Base-by-base conservation (phyloP, 2,329 filamentous ascomycete species). In the Clonostachys rhizophaga region DNA sequence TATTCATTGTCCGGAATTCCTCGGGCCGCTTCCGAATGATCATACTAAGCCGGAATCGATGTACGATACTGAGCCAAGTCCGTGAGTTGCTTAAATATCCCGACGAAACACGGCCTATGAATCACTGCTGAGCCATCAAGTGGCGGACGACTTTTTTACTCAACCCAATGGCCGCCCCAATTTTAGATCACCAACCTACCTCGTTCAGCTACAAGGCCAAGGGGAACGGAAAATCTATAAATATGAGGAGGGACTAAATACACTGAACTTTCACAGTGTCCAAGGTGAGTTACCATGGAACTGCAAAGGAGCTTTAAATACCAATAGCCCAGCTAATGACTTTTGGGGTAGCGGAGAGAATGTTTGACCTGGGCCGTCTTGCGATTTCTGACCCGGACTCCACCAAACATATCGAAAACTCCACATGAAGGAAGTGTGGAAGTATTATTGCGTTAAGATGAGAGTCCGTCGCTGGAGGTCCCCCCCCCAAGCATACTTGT, bases 61-160 rank as follows among this genome's bases (percentile, higher is more conserved):
- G 44, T 18, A 41, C 44, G 10, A 40, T 40, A n/a, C 12, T 46
- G 6, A 46, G 44, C 24, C 44, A 46, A 34, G 35, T 40, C 13
- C 34, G 44, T 46, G 11, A 40, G 44, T 40, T 39, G 6, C 36
- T 10, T 9, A 30, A 39, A 11, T 39, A n/a, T n/a, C 36, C 5
- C 11, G 11, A 14, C 6, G 36, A 39, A n/a, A 3, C 17, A 39
- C 17, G 36, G n/a, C 24, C 24, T 30, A 4, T 30, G 4, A 30
- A 30, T 30, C 8, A 30, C 24, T 30, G 24, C 24, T 30, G 9
- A 30, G 4, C 36, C 11, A 10, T n/a, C 3, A n/a, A 39, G 36
- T 39, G 36, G 36, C 36, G 36, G 12, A 39, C 17, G 36, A 39
- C 4, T 39, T 39, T 18, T 39, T 39, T 18, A 39, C 36, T 8